Evolutionary conservation across 1,284 basidiomycete genomes (phyloP).

Genomic region (Exobasidium rhododendri): DNA sequence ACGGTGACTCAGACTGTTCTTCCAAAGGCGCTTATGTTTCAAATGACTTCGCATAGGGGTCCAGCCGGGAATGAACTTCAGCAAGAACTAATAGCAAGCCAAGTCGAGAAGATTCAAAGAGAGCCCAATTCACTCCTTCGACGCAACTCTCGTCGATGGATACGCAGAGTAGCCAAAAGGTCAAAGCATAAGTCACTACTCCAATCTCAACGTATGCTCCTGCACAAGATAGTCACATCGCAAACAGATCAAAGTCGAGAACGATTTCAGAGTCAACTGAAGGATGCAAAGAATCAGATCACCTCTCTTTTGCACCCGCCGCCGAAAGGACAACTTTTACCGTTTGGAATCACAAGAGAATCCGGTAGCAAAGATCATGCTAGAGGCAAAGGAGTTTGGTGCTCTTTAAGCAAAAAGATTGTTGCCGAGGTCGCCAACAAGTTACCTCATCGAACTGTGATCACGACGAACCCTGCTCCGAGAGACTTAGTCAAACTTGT

Average conservation of each 20-base stretch:
- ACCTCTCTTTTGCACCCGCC: no score
- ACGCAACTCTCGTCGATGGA: not conserved
- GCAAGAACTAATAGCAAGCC: not conserved
- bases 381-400: not conserved
- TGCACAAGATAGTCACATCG: not conserved
- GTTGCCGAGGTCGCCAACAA: not conserved
- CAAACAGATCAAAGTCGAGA: not conserved
- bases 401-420: not conserved
- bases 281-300: not conserved
- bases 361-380: not conserved
- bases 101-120: not conserved
- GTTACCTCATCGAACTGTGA: not conserved
- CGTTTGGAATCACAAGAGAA: not conserved
- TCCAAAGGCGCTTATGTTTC: constrained; percentile 8
- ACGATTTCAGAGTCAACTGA: not conserved
- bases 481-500: not conserved
- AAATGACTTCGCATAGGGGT: not conserved
- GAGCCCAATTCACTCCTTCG: not conserved
- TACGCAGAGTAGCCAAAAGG: not conserved
- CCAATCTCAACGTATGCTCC: not conserved
- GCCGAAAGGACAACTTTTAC: not conserved
- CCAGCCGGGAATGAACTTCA: not conserved
- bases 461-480: not conserved
- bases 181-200: not conserved
- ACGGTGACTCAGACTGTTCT: not conserved